phyloP scores from a whole-genome alignment of 495 filamentous ascomycete genomes.

The Podospora tetraspora region DNA sequence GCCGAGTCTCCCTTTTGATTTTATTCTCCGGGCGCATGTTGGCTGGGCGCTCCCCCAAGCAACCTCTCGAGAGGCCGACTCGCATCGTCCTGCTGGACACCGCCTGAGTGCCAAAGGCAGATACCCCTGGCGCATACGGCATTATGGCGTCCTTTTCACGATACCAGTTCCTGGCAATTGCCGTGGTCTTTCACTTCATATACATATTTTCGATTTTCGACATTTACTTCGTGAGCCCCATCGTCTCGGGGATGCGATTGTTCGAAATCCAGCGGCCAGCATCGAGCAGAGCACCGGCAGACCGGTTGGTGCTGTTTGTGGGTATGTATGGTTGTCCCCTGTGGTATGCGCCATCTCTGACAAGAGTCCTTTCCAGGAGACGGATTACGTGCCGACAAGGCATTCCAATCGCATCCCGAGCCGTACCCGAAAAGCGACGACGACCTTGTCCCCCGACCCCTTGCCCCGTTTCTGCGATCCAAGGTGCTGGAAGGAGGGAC shows the following conservation, averaged over 20 bases:
- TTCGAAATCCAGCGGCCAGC: constrained; percentile 62
- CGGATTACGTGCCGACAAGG: constrained; percentile 94
- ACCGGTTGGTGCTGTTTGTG: constrained; percentile 88
- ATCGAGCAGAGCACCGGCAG: constrained; percentile 67
- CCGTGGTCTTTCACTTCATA: constrained; percentile 87
- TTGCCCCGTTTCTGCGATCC: constrained; percentile 92
- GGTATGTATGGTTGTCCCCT: constrained; percentile 50
- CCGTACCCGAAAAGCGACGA: constrained; percentile 65
- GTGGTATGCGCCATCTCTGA: constrained; percentile 6
- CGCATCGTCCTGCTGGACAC: not conserved
- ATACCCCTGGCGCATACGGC: constrained; percentile 14
- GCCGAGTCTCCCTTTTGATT: constrained; percentile 7
- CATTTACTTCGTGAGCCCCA: constrained; percentile 98
- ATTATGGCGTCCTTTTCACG: constrained; percentile 76
- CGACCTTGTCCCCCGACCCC: constrained; percentile 57
- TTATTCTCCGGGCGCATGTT: not conserved
- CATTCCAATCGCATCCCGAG: constrained; percentile 90
- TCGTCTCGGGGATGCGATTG: constrained; percentile 89
- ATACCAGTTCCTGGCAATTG: constrained; percentile 83
- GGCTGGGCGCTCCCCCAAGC: not conserved
- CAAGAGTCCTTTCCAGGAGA: constrained; percentile 52
- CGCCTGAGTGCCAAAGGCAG: not conserved
- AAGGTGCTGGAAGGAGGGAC: constrained; percentile 86
- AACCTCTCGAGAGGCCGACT: not conserved
- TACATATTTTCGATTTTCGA: constrained; percentile 98